Evolutionary conservation across 352 stramenopile species (phyloP).

Genomic region (Pythium brachiatum): DNA sequence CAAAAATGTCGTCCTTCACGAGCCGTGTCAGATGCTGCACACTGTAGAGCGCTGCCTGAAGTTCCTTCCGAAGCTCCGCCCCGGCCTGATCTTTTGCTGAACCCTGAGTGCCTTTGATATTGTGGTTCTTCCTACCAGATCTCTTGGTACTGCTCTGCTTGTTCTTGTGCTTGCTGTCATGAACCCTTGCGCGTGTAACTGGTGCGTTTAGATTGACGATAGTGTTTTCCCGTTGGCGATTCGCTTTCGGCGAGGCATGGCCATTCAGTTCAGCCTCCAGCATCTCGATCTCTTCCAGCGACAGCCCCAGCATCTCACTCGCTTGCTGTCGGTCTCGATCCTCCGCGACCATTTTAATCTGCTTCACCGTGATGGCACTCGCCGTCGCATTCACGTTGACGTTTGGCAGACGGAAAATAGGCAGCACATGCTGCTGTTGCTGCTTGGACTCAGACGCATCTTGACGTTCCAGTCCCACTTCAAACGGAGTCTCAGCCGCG

Average conservation of each 20-base stretch:
- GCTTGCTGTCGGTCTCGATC: conserved; percentile 54
- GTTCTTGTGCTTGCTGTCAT: background rate
- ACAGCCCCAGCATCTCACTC: conserved; percentile 61
- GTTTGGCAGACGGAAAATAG: conserved; percentile 64
- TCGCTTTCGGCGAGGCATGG: background rate
- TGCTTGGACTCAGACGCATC: background rate
- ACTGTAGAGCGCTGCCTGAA: conserved; percentile 52
- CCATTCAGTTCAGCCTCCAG: conserved; percentile 57
- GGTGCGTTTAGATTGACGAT: background rate
- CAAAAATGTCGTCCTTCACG: conserved; percentile 73
- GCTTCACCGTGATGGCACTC: conserved; percentile 32
- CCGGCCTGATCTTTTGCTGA: background rate
- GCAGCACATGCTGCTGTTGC: conserved; percentile 49
- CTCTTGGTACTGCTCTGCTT: background rate
- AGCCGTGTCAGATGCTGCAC: conserved; percentile 67
- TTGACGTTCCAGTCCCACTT: conserved; percentile 45
- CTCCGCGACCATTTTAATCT: conserved; percentile 45
- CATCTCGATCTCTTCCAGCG: conserved; percentile 61
- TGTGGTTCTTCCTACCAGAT: conserved; percentile 12
- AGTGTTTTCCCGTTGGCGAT: background rate
- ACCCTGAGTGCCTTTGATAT: background rate
- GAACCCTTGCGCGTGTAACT: background rate
- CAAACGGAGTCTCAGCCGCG: conserved; percentile 67
- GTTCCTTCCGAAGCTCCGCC: conserved; percentile 41
- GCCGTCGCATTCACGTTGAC: conserved; percentile 51